Percentiles rank a stretch among this genome's conserved stretches.
Evolutionary conservation across 148 eudicot species (phyloP).

Genomic region (Salicornia ramosissima): DNA sequence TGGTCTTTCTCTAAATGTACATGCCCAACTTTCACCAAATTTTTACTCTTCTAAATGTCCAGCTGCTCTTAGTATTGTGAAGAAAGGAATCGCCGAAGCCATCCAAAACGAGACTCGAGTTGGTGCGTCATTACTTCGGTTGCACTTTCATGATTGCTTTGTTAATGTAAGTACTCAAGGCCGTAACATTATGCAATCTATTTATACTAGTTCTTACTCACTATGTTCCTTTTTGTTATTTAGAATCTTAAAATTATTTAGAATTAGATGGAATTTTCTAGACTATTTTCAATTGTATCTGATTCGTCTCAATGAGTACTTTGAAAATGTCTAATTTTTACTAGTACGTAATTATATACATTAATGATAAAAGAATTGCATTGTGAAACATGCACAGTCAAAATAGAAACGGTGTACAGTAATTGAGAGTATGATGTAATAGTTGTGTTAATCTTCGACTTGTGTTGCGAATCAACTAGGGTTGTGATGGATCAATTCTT

Average conservation of each 20-base stretch:
- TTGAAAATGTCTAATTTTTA: too few relatives aligned
- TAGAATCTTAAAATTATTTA: too few relatives aligned
- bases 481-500: conserved; percentile 54
- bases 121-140: conserved; percentile 55
- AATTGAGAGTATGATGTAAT: too few relatives aligned
- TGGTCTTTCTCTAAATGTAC: conserved; percentile 9
- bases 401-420: too few relatives aligned
- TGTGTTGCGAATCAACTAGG: conserved; percentile 22
- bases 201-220: neutral
- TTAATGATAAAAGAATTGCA: too few relatives aligned
- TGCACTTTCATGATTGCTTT: conserved; percentile 61
- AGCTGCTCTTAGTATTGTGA: conserved; percentile 19
- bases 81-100: conserved; percentile 26
- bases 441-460: neutral
- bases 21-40: conserved; percentile 19
- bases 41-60: conserved; percentile 30
- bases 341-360: too few relatives aligned
- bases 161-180: conserved; percentile 37
- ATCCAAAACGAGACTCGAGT: conserved; percentile 38
- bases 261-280: too few relatives aligned
- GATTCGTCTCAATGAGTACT: too few relatives aligned
- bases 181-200: neutral
- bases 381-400: too few relatives aligned
- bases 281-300: too few relatives aligned
- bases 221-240: too few relatives aligned